Base-by-base conservation (phyloP, 2,329 filamentous ascomycete species). In the Penicillium sp. region DNA sequence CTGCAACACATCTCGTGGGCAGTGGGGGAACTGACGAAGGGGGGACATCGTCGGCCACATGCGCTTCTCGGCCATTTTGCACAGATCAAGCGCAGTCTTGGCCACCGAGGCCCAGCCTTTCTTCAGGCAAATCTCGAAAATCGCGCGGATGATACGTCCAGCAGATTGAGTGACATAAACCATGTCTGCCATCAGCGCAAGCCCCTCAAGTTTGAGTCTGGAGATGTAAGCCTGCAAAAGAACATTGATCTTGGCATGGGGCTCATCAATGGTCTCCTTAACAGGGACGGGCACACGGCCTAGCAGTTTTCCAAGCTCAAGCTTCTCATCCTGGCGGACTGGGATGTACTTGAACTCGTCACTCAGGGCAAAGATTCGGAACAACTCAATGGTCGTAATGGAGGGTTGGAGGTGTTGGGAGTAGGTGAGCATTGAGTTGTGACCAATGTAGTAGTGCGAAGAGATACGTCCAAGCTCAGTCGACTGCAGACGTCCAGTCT, bases 41-140 rank as follows among this genome's bases (percentile, higher is more conserved):
- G 95, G 94, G 37, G 91, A 90, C 94, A 97, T 99, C 6, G 93
- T 97, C 14, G 93, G 92, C 94, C 94, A 99, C 95, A 99, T 99
- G 48, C 95, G 85, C 81, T 96, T 96, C 79, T 99, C 94, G 0
- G 93, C 94, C 91, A 96, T 97, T 79, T 99, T 99, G 78, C 95
- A 99, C 51, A 99, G 82, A 66, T 96, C 90, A 40, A 99, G 80
- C 0, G 94, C 92, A 60, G 89, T 91, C 78, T 94, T 96, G 9
- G 94, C 90, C 4, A 97, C 94, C 16, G 87, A 88, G 1, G 94
- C 86, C 93, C 93, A 99, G 34, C 93, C 93, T 75, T 97, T 97
- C 78, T 93, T 96, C 63, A 99, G 78, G n/a, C 90, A 89, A 53
- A 99, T 97, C 76, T 99, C 95, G 64, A 97, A 99, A 48, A 99